Conservation (phyloP, 2,329 filamentous ascomycete genomes). For the Pseudocercospora cruenta region DNA sequence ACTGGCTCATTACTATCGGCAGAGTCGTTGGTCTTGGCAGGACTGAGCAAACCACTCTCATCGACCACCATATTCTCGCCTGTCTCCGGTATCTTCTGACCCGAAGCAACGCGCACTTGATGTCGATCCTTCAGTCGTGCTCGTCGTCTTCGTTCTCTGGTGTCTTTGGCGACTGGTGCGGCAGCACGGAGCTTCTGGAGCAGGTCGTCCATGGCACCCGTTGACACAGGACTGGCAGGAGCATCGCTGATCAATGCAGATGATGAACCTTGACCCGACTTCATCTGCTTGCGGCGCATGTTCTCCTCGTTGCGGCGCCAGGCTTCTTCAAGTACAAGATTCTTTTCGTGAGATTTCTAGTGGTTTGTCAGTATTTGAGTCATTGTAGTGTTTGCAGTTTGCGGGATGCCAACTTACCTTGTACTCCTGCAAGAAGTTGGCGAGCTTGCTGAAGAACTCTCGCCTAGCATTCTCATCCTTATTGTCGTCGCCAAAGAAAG, state of each 20-base stretch:
- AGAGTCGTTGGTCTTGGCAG: constrained; percentile 31
- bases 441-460: constrained; percentile 94
- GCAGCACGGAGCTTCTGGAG: constrained; percentile 93
- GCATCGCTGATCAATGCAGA: constrained; percentile 47
- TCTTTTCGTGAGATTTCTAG: constrained; percentile 89
- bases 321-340: constrained; percentile 78
- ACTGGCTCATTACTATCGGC: constrained; percentile 19
- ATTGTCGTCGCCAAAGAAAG: constrained; percentile 93
- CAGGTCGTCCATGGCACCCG: constrained; percentile 93
- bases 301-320: constrained; percentile 84
- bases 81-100: constrained; percentile 80
- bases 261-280: constrained; percentile 48
- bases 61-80: constrained; percentile 35
- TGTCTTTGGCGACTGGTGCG: constrained; percentile 84
- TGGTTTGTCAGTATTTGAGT: constrained; percentile 13
- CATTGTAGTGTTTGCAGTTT: neutral
- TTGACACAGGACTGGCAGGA: constrained; percentile 61
- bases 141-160: constrained; percentile 83
- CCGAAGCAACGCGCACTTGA: constrained; percentile 85
- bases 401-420: constrained; percentile 59
- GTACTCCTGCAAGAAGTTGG: constrained; percentile 88
- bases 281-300: constrained; percentile 83
- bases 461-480: constrained; percentile 88
- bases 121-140: constrained; percentile 88
- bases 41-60: constrained; percentile 37